Evolutionary conservation across 202 grass and related monocot genomes (phyloP), one percentile per base, ranked within the genome.

Genomic region (Panicum hallii): DNA sequence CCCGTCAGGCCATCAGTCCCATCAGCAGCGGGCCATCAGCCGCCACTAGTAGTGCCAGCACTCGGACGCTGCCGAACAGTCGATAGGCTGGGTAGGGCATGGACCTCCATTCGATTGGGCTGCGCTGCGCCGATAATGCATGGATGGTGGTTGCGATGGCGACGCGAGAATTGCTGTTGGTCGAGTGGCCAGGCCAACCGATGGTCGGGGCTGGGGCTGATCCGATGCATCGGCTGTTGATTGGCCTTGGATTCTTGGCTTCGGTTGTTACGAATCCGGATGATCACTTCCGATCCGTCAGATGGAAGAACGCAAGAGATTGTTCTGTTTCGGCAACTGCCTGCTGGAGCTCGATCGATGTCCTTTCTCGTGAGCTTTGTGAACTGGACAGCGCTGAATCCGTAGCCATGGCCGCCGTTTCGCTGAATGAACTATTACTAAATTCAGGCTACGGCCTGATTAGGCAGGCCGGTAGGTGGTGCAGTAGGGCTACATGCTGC

Each of bases 71-170:
- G 43, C 69, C 12, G 32, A 44, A 67, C 42, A 79, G 75, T 66
- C 61, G 68, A 45, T 22, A 54, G 61, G 45, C 45, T 26, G 17
- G 60, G 61, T 17, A 50, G 23, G 44, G 67, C 11, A 75, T 58
- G 69, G 50, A 67, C 28, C 46, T 42, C 26, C 60, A 63, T 63
- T 63, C 28, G 54, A 78, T 67, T 79, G 58, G 32, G 32, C 32
- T 32, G 42, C 26, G 74, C 30, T 50, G 64, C 75, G 23, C 9
- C 17, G 26, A 48, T 49, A 58, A 78, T 40, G 30, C 34, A 19
- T 85, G 48, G 40, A 55, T 28, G 83, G 64, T 69, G 84, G 70
- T 61, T 62, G 28, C 54, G 70, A 77, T 26, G 53, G 78, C 63
- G 82, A 79, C 85, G 32, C 47, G 26, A 43, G 73, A 30, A n/a